phyloP scores from a whole-genome alignment of 495 filamentous ascomycete species.

The Jackrogersella multiformis region DNA sequence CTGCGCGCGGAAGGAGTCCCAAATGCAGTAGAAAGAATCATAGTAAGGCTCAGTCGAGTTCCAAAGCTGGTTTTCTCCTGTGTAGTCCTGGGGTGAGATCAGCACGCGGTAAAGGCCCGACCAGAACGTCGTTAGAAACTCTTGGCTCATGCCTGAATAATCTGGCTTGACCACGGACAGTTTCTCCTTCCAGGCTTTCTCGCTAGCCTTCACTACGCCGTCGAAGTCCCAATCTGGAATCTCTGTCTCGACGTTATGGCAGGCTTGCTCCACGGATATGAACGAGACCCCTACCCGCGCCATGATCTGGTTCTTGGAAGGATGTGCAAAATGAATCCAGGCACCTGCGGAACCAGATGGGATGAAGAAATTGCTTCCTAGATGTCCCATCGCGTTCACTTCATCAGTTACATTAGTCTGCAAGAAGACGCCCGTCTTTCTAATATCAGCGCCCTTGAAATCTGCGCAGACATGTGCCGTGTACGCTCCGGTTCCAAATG shows the following conservation, averaged over 20 bases:
- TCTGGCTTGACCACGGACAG: constrained; percentile 65
- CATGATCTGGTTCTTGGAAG: constrained; percentile 55
- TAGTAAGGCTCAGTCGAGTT: constrained; percentile 76
- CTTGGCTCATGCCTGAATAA: constrained; percentile 61
- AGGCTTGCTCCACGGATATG: constrained; percentile 68
- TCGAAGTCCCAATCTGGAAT: constrained; percentile 70
- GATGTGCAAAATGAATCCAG: constrained; percentile 66
- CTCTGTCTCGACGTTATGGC: constrained; percentile 69
- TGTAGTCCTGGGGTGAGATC: constrained; percentile 77
- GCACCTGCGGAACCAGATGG: constrained; percentile 68
- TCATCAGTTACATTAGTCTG: constrained; percentile 55
- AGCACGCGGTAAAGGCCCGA: constrained; percentile 72
- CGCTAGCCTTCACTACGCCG: constrained; percentile 58
- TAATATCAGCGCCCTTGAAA: constrained; percentile 69
- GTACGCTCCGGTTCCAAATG: constrained; percentile 74
- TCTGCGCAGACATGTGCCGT: constrained; percentile 70
- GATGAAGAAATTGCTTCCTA: constrained; percentile 50
- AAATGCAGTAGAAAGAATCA: constrained; percentile 78
- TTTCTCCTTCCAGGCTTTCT: constrained; percentile 69
- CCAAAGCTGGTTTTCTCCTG: constrained; percentile 78
- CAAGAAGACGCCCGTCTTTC: constrained; percentile 65
- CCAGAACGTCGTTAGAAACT: constrained; percentile 71
- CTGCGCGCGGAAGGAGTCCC: constrained; percentile 77
- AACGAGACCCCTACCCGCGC: constrained; percentile 75
- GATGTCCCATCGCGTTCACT: constrained; percentile 56